Conservation (phyloP, 768 basidiomycete species). For the Artomyces pyxidatus region DNA sequence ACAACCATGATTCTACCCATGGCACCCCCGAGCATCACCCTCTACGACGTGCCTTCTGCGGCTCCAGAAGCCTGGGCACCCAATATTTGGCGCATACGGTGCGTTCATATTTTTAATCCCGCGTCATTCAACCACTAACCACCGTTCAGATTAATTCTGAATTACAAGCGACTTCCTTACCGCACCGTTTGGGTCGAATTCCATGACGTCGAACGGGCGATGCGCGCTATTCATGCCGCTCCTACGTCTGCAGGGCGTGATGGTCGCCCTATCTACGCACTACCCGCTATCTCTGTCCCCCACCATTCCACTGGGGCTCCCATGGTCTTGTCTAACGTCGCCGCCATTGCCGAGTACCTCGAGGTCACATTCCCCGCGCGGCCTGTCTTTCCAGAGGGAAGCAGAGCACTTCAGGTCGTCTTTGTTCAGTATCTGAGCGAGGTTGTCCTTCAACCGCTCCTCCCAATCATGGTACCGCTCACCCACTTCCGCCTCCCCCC, state of each 20-base stretch:
- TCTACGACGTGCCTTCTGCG: conserved; percentile 60
- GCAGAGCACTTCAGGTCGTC: conserved; percentile 56
- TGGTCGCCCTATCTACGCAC: conserved; percentile 54
- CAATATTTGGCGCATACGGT: conserved; percentile 69
- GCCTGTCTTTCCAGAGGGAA: conserved; percentile 62
- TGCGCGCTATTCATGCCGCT: conserved; percentile 51
- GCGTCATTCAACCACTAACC: background rate
- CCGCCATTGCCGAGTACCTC: conserved; percentile 64
- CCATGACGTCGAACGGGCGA: conserved; percentile 54
- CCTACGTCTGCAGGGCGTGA: conserved; percentile 47
- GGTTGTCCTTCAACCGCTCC: conserved; percentile 53
- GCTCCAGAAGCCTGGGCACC: conserved; percentile 68
- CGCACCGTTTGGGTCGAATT: conserved; percentile 66
- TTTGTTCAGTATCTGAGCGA: conserved; percentile 69
- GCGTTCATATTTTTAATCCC: background rate
- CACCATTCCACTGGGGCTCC: conserved; percentile 37
- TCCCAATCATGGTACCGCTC: conserved; percentile 63
- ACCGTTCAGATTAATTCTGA: conserved; percentile 53
- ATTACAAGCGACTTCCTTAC: conserved; percentile 66
- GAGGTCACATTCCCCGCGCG: conserved; percentile 61
- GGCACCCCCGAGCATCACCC: conserved; percentile 45
- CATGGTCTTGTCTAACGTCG: conserved; percentile 48
- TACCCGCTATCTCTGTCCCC: conserved; percentile 63
- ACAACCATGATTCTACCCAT: no score
- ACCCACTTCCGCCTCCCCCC: conserved; percentile 54